Base-by-base conservation (phyloP, 257 asterid species). In the Scutellaria barbata region DNA sequence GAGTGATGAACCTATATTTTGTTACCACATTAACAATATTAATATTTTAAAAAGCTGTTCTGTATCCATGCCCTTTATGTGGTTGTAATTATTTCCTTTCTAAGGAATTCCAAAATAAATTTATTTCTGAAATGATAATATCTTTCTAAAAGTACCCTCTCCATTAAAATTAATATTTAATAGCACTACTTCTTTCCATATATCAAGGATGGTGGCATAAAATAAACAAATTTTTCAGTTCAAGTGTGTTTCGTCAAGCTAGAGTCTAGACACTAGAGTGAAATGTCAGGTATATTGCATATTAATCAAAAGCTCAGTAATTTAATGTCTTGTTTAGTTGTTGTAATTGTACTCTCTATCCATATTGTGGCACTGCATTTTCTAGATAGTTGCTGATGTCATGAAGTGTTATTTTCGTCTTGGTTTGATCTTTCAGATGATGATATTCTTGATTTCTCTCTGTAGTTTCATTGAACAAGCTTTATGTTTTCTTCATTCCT, bases 381-480 rank as follows among this genome's bases (percentile, higher is more conserved):
- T 39, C 69, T 54, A 10, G 33, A 46, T 43, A 46, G 55, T 78
- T 72, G 33, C 74, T 72, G 52, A 17, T 60, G 68, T 63, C 47
- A 20, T 68, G 53, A 57, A 30, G 35, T 17, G 54, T 66, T 18
- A 58, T 43, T 17, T 61, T 69, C 2, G 7, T 69, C 63, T 68
- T 30, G 35, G 65, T n/a, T 40, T 57, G 45, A 47, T 68, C 57
- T 74, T 74, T 53, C 54, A 20, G 60, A 55, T 42, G 45, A 59
- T 22, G 10, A 64, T 45, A 43, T 47, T 58, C 66, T 53, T 63
- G 64, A 46, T 63, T 57, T 59, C 51, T 57, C 33, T 20, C 22
- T 51, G 12, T 52, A n/a, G 18, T n/a, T 48, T 52, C 37, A 66
- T 16, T 53, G 13, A 8, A 50, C 22, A 60, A 25, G 22, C 43